Evolutionary conservation across 2,329 filamentous ascomycete species (phyloP).

Genomic region (Zelopaecilomyces penicillatus): DNA sequence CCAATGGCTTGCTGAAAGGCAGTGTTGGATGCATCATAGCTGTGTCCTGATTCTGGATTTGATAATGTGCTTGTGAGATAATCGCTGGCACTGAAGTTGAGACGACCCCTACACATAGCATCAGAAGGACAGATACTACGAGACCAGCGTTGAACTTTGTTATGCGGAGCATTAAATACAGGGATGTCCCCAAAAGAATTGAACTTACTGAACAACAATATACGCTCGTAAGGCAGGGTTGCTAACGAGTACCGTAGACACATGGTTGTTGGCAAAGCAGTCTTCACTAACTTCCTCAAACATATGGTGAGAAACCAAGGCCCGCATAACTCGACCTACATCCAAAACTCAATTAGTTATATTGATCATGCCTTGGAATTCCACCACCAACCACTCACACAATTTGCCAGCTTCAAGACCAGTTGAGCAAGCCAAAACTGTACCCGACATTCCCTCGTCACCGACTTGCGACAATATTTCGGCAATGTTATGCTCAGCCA

Average conservation of each 20-base stretch:
- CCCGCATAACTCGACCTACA: conserved; percentile 25
- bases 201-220: conserved; percentile 23
- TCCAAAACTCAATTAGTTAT: too few relatives aligned
- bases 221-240: conserved; percentile 29
- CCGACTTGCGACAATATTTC: too few relatives aligned
- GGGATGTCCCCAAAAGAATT: not conserved
- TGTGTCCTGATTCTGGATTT: conserved; percentile 21
- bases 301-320: conserved; percentile 26
- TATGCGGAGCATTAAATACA: not conserved
- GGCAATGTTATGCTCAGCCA: too few relatives aligned
- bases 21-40: conserved; percentile 21
- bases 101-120: conserved; percentile 21
- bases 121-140: conserved; percentile 10
- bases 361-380: too few relatives aligned
- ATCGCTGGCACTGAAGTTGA: conserved; percentile 24
- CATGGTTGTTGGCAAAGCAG: conserved; percentile 26
- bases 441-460: too few relatives aligned
- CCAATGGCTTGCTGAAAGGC: conserved; percentile 5
- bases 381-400: too few relatives aligned
- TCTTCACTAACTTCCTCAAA: conserved; percentile 22
- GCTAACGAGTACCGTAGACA: conserved; percentile 24
- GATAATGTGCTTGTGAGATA: conserved; percentile 21
- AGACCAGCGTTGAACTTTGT: not conserved
- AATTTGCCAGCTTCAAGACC: too few relatives aligned
- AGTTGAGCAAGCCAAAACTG: too few relatives aligned